Percentiles rank a stretch among this genome's conserved stretches.
Conservation (phyloP, 2,329 filamentous ascomycete species). For the Tolypocladium pustulatum region DNA sequence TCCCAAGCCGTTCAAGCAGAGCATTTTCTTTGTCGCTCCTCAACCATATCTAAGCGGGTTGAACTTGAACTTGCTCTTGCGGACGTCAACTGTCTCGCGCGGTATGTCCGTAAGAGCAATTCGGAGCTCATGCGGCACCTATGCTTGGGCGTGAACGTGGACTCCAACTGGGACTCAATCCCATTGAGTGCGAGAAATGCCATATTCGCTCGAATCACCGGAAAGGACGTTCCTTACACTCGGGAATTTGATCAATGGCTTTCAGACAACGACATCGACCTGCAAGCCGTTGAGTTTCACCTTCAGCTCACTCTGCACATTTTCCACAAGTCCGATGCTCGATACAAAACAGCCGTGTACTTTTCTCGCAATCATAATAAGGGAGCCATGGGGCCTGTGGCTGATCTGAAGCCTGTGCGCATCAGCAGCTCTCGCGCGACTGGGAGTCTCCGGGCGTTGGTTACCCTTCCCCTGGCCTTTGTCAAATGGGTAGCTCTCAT, state of each 20-base stretch:
- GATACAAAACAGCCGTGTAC: neutral
- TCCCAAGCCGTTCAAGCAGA: slow-evolving; percentile 20
- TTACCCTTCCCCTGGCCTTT: slow-evolving; percentile 13
- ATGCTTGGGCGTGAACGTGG: slow-evolving; percentile 19
- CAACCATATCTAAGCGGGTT: slow-evolving; percentile 17
- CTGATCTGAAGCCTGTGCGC: slow-evolving; percentile 1
- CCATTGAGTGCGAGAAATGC: slow-evolving; percentile 17
- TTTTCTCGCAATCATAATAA: neutral
- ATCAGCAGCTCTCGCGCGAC: neutral
- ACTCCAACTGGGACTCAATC: slow-evolving; percentile 18
- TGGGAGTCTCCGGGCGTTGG: slow-evolving; percentile 4
- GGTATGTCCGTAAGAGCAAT: slow-evolving; percentile 17
- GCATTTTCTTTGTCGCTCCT: slow-evolving; percentile 17
- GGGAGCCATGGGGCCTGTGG: slow-evolving; percentile 4
- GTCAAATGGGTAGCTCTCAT: slow-evolving; percentile 23
- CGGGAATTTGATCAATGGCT: slow-evolving; percentile 15
- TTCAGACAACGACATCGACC: slow-evolving; percentile 10
- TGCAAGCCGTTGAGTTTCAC: slow-evolving; percentile 17
- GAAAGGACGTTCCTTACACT: slow-evolving; percentile 10
- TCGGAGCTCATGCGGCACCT: slow-evolving; percentile 21
- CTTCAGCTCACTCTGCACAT: slow-evolving; percentile 10
- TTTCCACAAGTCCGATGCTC: slow-evolving; percentile 6
- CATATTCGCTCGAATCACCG: slow-evolving; percentile 19
- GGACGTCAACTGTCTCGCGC: slow-evolving; percentile 12
- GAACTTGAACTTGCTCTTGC: slow-evolving; percentile 21